These are phyloP conservation scores for Trametes gibbosa DNA, from an alignment of 768 basidiomycete species.

Conservation along the genomic window DNA sequence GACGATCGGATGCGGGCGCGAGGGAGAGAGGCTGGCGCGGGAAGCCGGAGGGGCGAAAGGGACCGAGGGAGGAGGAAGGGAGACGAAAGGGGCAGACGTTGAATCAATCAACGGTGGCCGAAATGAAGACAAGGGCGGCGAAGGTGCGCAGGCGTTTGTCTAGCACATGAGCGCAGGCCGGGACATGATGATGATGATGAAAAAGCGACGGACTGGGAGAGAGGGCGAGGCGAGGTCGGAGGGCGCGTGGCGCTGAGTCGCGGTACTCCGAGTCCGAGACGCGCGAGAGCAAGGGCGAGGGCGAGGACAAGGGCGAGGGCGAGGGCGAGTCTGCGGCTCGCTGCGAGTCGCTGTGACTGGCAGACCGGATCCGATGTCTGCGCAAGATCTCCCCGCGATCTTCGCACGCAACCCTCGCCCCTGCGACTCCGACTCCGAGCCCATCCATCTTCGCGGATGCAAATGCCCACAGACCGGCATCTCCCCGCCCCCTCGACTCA, in stretches of 20 bases:
- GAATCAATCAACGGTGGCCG: constrained; percentile 12
- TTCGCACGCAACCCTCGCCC: constrained; percentile 16
- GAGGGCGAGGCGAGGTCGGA: background rate
- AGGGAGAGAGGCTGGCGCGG: constrained; percentile 12
- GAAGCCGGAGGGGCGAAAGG: constrained; percentile 13
- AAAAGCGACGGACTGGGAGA: background rate
- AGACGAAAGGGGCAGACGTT: constrained; percentile 8
- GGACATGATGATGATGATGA: constrained; percentile 12
- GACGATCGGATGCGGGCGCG: constrained; percentile 23
- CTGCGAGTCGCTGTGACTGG: background rate
- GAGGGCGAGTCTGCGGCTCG: no score
- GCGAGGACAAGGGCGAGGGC: no score
- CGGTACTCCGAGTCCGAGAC: background rate
- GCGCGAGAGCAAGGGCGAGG: no score
- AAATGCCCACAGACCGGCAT: constrained; percentile 14
- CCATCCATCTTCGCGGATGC: constrained; percentile 23
- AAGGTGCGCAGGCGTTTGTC: background rate
- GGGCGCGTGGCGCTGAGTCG: background rate
- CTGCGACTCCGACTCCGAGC: background rate
- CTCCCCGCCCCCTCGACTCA: background rate
- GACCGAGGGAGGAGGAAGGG: background rate
- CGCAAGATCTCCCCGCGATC: constrained; percentile 17
- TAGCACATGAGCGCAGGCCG: background rate
- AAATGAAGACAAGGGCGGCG: constrained; percentile 5
- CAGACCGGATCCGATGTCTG: background rate